Evolutionary conservation across 1,284 basidiomycete genomes (phyloP).

Genomic region (Tranzscheliella williamsii): DNA sequence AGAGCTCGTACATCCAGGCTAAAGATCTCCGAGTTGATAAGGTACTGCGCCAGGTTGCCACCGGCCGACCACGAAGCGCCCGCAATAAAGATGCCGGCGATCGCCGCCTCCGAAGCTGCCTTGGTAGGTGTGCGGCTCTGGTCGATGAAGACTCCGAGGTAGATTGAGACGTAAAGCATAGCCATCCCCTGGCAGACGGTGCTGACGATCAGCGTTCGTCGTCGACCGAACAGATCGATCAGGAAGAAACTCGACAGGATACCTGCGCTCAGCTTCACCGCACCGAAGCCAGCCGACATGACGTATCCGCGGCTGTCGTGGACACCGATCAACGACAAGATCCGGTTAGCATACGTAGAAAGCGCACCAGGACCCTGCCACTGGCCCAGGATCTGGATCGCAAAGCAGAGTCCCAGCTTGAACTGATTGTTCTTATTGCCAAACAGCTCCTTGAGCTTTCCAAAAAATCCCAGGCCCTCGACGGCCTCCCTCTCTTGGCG

Average conservation of each 20-base stretch:
- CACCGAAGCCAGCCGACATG: conserved; percentile 36
- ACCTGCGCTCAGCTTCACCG: conserved; percentile 33
- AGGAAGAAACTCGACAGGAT: conserved; percentile 38
- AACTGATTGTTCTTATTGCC: conserved; percentile 36
- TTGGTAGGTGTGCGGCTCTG: conserved; percentile 13
- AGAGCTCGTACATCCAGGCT: conserved; percentile 31
- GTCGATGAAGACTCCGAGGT: conserved; percentile 34
- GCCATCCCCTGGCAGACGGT: conserved; percentile 27
- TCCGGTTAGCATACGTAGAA: conserved; percentile 38
- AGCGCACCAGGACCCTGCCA: conserved; percentile 37
- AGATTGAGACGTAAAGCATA: conserved; percentile 38
- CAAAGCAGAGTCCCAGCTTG: conserved; percentile 28
- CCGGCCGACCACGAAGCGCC: conserved; percentile 34
- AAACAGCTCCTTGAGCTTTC: conserved; percentile 21
- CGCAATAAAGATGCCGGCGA: conserved; percentile 33
- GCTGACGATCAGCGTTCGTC: conserved; percentile 29
- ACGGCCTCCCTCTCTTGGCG: conserved; percentile 26
- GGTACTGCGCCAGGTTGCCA: conserved; percentile 40
- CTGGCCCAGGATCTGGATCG: conserved; percentile 36
- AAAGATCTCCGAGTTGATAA: conserved; percentile 40
- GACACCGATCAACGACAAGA: conserved; percentile 25
- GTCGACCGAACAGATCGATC: conserved; percentile 38
- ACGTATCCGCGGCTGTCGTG: conserved; percentile 31
- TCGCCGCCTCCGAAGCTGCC: conserved; percentile 24
- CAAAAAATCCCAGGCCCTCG: conserved; percentile 18